Evolutionary conservation across 805 yeast species (phyloP).

Genomic region (Candida silvatica): DNA sequence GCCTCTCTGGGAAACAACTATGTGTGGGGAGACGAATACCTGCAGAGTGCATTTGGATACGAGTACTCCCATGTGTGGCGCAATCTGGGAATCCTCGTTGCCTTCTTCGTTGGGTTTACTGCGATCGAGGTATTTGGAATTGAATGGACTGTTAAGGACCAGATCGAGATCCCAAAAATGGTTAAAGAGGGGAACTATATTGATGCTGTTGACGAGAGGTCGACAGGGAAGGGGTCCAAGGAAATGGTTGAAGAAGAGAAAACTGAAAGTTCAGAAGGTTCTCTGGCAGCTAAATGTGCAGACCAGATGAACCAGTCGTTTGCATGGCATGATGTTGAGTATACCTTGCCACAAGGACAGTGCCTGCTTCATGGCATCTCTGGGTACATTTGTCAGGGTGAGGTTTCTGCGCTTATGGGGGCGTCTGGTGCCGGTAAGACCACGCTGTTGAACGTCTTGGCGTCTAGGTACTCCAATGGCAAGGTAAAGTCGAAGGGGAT

Average conservation of each 20-base stretch:
- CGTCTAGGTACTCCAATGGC: constrained; percentile 38
- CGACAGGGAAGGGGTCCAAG: constrained; percentile 2
- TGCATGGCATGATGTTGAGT: constrained; percentile 18
- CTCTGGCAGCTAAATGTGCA: background rate
- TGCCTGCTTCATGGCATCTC: constrained; percentile 18
- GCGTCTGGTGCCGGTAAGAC: constrained; percentile 45
- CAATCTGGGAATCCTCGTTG: constrained; percentile 25
- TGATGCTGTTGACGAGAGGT: background rate
- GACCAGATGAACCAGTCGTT: background rate
- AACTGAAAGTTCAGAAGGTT: background rate
- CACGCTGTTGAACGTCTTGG: constrained; percentile 36
- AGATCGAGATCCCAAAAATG: constrained; percentile 6
- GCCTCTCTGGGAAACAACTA: constrained; percentile 30
- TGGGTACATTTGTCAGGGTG: constrained; percentile 29
- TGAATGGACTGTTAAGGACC: constrained; percentile 9
- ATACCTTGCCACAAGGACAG: constrained; percentile 14
- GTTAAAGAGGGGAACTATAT: background rate
- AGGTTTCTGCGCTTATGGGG: constrained; percentile 37
- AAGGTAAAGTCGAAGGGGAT: constrained; percentile 29
- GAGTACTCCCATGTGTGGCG: constrained; percentile 30
- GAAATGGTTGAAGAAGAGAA: constrained; percentile 5
- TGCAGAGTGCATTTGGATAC: constrained; percentile 37
- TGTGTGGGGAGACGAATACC: constrained; percentile 55
- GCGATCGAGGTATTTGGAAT: constrained; percentile 14
- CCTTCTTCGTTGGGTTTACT: constrained; percentile 14